phyloP scores from a whole-genome alignment of 2,329 filamentous ascomycete species.

The Aspergillus amoenus region DNA sequence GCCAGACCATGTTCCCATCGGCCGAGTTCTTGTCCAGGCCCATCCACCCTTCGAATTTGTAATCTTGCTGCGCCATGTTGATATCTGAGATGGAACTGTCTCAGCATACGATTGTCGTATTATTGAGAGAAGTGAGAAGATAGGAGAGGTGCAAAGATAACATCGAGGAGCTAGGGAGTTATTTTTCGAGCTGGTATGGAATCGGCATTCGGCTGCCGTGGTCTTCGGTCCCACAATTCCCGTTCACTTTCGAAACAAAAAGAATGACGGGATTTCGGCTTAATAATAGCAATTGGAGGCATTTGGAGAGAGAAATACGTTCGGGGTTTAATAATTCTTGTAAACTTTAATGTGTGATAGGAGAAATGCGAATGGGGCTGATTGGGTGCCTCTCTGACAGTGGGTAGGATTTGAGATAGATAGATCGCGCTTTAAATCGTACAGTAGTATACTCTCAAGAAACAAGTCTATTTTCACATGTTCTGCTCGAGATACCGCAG shows the following conservation, averaged over 20 bases:
- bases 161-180: background rate
- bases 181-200: background rate
- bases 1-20: constrained; percentile 57
- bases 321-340: no score
- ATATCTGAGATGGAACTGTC: background rate
- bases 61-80: constrained; percentile 32
- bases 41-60: constrained; percentile 60
- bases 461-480: constrained; percentile 9
- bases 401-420: background rate
- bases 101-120: background rate
- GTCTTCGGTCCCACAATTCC: background rate
- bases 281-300: constrained; percentile 3
- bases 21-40: constrained; percentile 50
- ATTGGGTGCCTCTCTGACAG: no score
- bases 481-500: constrained; percentile 2
- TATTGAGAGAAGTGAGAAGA: background rate
- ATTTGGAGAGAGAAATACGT: no score
- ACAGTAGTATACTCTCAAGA: background rate
- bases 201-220: background rate
- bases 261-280: background rate
- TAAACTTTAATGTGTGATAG: no score
- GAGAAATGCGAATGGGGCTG: no score
- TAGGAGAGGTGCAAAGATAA: background rate
- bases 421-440: background rate
- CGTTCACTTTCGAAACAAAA: background rate